These are phyloP conservation scores for Pleurotus pulmonarius DNA, from an alignment of 768 basidiomycete genomes.

Conservation along the genomic window DNA sequence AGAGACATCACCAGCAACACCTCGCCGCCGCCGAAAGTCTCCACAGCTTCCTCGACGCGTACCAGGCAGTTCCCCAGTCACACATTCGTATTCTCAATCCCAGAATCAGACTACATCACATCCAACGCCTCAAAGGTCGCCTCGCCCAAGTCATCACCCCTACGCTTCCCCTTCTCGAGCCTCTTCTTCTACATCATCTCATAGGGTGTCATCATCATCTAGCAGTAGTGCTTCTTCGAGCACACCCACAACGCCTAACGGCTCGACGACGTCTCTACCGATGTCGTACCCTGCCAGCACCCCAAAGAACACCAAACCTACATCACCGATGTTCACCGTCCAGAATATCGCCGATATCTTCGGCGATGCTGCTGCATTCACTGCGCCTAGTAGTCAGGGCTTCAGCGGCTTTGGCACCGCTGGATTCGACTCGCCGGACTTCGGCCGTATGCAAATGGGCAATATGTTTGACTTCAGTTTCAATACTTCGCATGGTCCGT, in stretches of 20 bases:
- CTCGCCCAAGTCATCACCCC: background rate
- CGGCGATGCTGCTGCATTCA: background rate
- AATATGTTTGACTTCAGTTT: background rate
- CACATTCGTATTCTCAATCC: constrained; percentile 12
- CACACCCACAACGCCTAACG: constrained; percentile 3
- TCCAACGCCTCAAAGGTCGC: constrained; percentile 8
- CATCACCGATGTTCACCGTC: background rate
- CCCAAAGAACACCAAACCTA: background rate
- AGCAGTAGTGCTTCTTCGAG: constrained; percentile 14
- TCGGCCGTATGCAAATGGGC: background rate
- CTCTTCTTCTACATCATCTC: constrained; percentile 9
- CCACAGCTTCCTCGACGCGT: constrained; percentile 22
- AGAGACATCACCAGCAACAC: background rate
- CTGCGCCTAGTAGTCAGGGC: too few species aligned
- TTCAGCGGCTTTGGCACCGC: too few species aligned
- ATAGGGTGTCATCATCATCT: constrained; percentile 2
- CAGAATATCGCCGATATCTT: background rate
- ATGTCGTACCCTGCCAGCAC: background rate
- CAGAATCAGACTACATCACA: too few species aligned
- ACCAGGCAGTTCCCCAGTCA: constrained; percentile 12
- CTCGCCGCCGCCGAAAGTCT: constrained; percentile 15
- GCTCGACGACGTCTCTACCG: background rate
- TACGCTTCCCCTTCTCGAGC: constrained; percentile 9
- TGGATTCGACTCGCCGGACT: too few species aligned
- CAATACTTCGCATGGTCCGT: background rate